Evolutionary conservation across 305 asterid species (phyloP), one percentile per base, ranked within the genome.

Genomic region (Solanum hybrid): DNA sequence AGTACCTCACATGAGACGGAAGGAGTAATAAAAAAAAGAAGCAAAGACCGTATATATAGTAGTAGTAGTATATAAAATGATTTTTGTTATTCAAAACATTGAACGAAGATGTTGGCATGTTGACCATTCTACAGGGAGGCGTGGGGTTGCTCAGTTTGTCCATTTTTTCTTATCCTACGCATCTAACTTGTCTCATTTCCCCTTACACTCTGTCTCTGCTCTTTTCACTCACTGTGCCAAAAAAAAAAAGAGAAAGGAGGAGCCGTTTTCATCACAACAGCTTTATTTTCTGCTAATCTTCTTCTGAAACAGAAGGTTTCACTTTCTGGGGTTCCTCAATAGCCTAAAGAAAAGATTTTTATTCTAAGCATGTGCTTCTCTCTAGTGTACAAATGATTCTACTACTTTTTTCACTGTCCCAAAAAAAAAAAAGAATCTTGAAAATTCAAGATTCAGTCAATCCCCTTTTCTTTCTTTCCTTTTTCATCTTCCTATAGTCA

Each of bases 191-290:
- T 84, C 88, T 10, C 26, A 31, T 72, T 35, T 45, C 87, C 29
- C 51, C 88, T 88, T 34, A 78, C 90, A 78, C 77, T 29, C 86
- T 88, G 86, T 14, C 78, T 81, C 72, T 42, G 85, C 56, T 42
- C 93, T 19, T 69, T 86, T 60, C 17, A 88, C 86, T 71, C n/a
- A 88, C 84, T 90, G 94, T 93, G 91, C 90, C 89, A 89, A 90
- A 91, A 88, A 31, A 24, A 89, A 87, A 90, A 90, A 87, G 35
- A 24, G 42, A 90, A 92, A 93, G 92, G 96, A 93, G 89, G 91
- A 86, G 96, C 97, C 96, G 95, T 92, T 95, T 94, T 96, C 98
- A 94, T 91, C 77, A 84, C 77, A 89, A 78, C 94, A 91, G 91
- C 93, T 87, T 92, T 94, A 92, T 90, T 78, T 56, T 79, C 34